These are phyloP conservation scores for Coniella lustricola DNA, from an alignment of 2,329 filamentous ascomycete genomes.

Conservation along the genomic window DNA sequence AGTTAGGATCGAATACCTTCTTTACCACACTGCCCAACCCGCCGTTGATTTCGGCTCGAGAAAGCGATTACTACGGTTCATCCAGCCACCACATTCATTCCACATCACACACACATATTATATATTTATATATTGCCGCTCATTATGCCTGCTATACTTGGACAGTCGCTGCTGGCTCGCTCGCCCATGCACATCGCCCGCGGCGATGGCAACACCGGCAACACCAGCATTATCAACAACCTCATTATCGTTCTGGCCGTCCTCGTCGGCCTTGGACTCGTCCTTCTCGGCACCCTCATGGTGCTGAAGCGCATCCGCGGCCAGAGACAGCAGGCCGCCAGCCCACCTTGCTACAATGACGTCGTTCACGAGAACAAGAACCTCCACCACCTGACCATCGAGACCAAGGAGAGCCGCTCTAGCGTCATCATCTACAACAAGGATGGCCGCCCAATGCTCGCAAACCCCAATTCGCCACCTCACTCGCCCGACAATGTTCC, in stretches of 20 bases:
- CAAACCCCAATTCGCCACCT: constrained; percentile 68
- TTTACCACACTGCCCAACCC: background rate
- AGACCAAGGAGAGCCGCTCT: constrained; percentile 50
- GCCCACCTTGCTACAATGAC: constrained; percentile 66
- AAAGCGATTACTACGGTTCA: constrained; percentile 4
- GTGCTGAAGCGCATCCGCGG: constrained; percentile 60
- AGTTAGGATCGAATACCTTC: constrained; percentile 6
- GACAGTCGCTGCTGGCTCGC: constrained; percentile 23
- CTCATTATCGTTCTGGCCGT: constrained; percentile 69
- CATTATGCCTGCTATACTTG: constrained; percentile 31
- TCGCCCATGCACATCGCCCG: constrained; percentile 43
- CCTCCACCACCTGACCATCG: constrained; percentile 49
- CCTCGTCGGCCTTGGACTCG: constrained; percentile 64
- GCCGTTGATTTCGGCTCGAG: constrained; percentile 5
- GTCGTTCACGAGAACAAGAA: constrained; percentile 36
- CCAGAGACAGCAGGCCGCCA: constrained; percentile 40
- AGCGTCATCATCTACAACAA: constrained; percentile 74
- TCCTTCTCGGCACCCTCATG: constrained; percentile 61
- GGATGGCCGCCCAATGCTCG: constrained; percentile 67
- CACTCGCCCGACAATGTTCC: constrained; percentile 77
- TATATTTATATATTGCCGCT: constrained; percentile 10
- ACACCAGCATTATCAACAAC: constrained; percentile 53
- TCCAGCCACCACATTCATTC: constrained; percentile 5
- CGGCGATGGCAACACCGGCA: constrained; percentile 9
- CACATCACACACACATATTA: background rate